phyloP scores from a whole-genome alignment of 1,139 yeast species.

The Candida tetrigidarum region DNA sequence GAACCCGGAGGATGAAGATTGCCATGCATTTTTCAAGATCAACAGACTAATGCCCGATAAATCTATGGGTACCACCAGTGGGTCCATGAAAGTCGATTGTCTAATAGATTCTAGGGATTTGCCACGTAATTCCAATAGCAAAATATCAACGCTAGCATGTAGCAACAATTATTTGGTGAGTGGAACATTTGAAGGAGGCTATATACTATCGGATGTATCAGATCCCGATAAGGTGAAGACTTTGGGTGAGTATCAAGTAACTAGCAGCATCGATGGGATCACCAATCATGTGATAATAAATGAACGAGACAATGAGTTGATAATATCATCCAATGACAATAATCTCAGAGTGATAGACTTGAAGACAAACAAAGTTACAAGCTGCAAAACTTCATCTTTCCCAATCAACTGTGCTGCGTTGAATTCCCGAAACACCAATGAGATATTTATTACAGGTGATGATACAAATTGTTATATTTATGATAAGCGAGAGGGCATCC shows the following conservation, averaged over 20 bases:
- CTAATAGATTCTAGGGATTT: conserved; percentile 45
- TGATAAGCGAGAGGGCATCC: conserved; percentile 40
- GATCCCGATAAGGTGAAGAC: conserved; percentile 27
- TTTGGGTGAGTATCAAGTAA: conserved; percentile 43
- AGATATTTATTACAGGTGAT: conserved; percentile 57
- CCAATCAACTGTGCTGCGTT: conserved; percentile 57
- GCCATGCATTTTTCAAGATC: conserved; percentile 40
- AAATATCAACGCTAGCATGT: conserved; percentile 54
- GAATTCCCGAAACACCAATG: conserved; percentile 36
- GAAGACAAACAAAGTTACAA: conserved; percentile 18
- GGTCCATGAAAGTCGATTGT: conserved; percentile 35
- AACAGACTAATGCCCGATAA: conserved; percentile 37
- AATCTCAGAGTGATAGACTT: conserved; percentile 46
- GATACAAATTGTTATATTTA: conserved; percentile 43
- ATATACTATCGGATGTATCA: conserved; percentile 39
- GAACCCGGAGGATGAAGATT: conserved; percentile 25
- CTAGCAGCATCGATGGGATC: conserved; percentile 53
- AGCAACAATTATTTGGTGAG: conserved; percentile 47
- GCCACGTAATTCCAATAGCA: conserved; percentile 34
- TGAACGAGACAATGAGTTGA: conserved; percentile 29
- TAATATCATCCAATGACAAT: conserved; percentile 56
- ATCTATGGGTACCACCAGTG: conserved; percentile 20
- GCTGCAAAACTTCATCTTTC: conserved; percentile 36
- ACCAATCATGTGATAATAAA: conserved; percentile 55
- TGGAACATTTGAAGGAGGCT: conserved; percentile 63